These are phyloP conservation scores for Umbelopsis vinacea DNA, from an alignment of 192 early-diverging fungal species.

Conservation along the genomic window DNA sequence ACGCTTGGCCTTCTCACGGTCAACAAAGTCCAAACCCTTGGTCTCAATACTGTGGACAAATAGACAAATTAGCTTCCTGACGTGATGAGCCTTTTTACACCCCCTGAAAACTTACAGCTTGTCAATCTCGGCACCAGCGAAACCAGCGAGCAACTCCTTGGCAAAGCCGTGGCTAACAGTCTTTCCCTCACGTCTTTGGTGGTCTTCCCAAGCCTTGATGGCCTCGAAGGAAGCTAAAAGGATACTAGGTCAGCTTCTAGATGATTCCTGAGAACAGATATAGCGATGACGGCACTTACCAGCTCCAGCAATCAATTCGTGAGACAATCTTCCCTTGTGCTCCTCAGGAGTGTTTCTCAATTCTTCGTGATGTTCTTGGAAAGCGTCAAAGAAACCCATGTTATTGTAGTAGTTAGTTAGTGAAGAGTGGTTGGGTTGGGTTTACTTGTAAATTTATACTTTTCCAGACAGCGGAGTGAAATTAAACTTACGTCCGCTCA, in stretches of 20 bases:
- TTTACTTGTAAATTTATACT: neutral
- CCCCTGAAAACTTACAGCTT: slow-evolving; percentile 24
- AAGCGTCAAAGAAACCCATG: slow-evolving; percentile 36
- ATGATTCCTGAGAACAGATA: neutral
- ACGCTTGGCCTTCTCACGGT: slow-evolving; percentile 52
- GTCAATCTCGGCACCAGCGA: slow-evolving; percentile 43
- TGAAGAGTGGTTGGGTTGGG: neutral
- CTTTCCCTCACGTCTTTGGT: slow-evolving; percentile 30
- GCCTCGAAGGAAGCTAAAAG: slow-evolving; percentile 33
- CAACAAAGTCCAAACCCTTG: slow-evolving; percentile 54
- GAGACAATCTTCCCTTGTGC: slow-evolving; percentile 38
- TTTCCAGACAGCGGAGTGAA: neutral
- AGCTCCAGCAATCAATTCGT: slow-evolving; percentile 47
- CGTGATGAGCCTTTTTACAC: neutral
- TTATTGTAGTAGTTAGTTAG: neutral
- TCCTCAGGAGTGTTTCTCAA: slow-evolving; percentile 19
- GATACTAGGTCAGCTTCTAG: too few relatives aligned
- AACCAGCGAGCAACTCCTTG: slow-evolving; percentile 46
- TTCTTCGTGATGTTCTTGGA: slow-evolving; percentile 27
- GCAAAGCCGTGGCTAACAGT: slow-evolving; percentile 41
- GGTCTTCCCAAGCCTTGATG: slow-evolving; percentile 37
- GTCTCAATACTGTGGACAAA: slow-evolving; percentile 36
- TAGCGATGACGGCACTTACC: slow-evolving; percentile 24
- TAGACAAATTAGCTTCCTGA: neutral
- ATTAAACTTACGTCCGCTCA: neutral